Evolutionary conservation across 768 basidiomycete species (phyloP).

Genomic region (Chalciporus piperatus): DNA sequence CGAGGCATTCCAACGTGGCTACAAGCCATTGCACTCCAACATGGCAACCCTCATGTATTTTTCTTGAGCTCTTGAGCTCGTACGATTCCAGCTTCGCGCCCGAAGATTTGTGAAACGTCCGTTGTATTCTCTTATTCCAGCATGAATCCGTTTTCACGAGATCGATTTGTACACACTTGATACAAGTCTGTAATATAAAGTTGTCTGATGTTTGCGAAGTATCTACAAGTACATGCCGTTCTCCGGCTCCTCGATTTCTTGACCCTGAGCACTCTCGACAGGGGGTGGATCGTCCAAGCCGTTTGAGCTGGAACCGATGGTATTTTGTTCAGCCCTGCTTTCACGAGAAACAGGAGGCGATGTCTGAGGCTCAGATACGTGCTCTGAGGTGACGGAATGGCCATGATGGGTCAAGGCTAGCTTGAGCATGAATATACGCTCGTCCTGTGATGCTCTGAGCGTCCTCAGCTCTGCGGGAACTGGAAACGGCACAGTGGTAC

Average conservation of each 20-base stretch:
- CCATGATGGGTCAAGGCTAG: constrained; percentile 66
- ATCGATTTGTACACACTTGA: too few relatives aligned
- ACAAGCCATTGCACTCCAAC: constrained; percentile 53
- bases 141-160: too few relatives aligned
- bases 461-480: constrained; percentile 12
- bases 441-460: constrained; percentile 71
- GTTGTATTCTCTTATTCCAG: background rate
- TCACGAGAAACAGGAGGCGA: background rate
- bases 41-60: constrained; percentile 61
- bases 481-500: constrained; percentile 33
- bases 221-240: constrained; percentile 29
- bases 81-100: background rate
- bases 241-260: constrained; percentile 5
- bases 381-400: constrained; percentile 35
- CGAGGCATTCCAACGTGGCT: constrained; percentile 49
- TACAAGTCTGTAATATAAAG: background rate
- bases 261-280: background rate
- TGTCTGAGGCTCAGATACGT: constrained; percentile 1
- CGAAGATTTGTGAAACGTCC: background rate
- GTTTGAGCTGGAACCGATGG: constrained; percentile 10
- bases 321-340: background rate
- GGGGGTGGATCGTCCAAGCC: constrained; percentile 10
- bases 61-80: constrained; percentile 29
- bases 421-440: constrained; percentile 67
- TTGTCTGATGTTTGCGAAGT: background rate